Evolutionary conservation across 179 eudicot species (phyloP), one percentile per base, ranked within the genome.

Genomic region (Monotropa hypopitys): DNA sequence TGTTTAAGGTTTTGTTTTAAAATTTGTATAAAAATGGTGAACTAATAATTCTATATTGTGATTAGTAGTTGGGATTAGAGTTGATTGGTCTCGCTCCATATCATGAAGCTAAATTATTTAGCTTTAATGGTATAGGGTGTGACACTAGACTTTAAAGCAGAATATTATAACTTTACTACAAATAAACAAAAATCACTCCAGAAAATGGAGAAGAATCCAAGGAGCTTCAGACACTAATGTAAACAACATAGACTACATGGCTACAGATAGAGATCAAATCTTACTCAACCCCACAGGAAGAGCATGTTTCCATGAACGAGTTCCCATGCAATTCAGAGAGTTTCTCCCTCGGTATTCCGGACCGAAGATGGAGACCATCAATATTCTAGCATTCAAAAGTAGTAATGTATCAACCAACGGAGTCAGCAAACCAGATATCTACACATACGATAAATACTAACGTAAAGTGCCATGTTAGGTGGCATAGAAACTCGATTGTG

Each of bases 301-400:
- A 83, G 83, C 98, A 95, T 43, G 75, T 59, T 86, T 95, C 99
- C 91, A 87, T 86, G 82, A 95, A 95, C 20, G 99, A 93, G 83
- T 95, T 84, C 80, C 99, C 99, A 82, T 95, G 98, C 83, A 95
- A 76, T 83, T 95, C 99, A 11, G 99, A 76, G 77, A 95, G 97
- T 85, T 89, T 95, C 73, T 91, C 91, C 84, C 98, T 87, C 1
- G 93, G 90, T 72, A 95, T 80, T 68, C 99, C 99, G 54, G 98
- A 93, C 32, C 99, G 99, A 71, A 93, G 89, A 88, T 95, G 99
- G 78, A 95, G 97, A 74, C 98, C 92, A 78, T 95, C 99, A 78
- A 95, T 86, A 82, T 95, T 95, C 99, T 93, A 86, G 80, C 75
- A 81, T 66, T 32, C 38, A 73, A 42, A 43, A 49, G 72, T 35